Percentiles rank a stretch among this genome's conserved stretches.
phyloP scores from a whole-genome alignment of 1,284 basidiomycete species.

The Cronartium quercuum region DNA sequence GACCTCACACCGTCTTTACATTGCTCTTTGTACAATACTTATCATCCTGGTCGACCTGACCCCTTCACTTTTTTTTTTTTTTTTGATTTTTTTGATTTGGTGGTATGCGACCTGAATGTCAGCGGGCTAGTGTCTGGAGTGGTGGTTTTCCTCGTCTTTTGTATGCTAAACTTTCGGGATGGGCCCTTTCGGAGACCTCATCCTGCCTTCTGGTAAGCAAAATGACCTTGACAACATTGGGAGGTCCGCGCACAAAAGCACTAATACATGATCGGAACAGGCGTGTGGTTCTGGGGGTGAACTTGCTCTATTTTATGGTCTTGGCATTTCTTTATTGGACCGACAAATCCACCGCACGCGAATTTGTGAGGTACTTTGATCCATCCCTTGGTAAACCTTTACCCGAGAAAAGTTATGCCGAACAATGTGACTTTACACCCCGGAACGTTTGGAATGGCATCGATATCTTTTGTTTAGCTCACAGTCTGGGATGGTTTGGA shows the following conservation, averaged over 20 bases:
- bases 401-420: constrained; percentile 74
- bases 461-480: constrained; percentile 74
- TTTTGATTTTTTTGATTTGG: neutral
- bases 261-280: neutral
- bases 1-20: neutral
- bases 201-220: constrained; percentile 51
- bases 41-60: neutral
- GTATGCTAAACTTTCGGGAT: constrained; percentile 76
- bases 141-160: constrained; percentile 56
- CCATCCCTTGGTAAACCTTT: constrained; percentile 63
- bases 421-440: constrained; percentile 63
- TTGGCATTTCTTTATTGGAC: constrained; percentile 76
- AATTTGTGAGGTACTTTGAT: constrained; percentile 70
- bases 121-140: constrained; percentile 34
- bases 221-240: neutral
- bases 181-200: constrained; percentile 70
- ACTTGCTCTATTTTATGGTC: constrained; percentile 69
- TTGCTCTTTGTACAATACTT: neutral
- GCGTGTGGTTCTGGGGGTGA: constrained; percentile 61
- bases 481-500: constrained; percentile 75
- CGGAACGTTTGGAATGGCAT: constrained; percentile 59
- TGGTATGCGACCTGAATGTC: neutral
- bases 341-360: constrained; percentile 66
- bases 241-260: neutral
- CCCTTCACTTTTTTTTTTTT: neutral